A percentile compares a stretch with the other conserved stretches of the same genome.
Evolutionary conservation across 2,329 filamentous ascomycete species (phyloP).

Genomic region (Beauveria sp.): DNA sequence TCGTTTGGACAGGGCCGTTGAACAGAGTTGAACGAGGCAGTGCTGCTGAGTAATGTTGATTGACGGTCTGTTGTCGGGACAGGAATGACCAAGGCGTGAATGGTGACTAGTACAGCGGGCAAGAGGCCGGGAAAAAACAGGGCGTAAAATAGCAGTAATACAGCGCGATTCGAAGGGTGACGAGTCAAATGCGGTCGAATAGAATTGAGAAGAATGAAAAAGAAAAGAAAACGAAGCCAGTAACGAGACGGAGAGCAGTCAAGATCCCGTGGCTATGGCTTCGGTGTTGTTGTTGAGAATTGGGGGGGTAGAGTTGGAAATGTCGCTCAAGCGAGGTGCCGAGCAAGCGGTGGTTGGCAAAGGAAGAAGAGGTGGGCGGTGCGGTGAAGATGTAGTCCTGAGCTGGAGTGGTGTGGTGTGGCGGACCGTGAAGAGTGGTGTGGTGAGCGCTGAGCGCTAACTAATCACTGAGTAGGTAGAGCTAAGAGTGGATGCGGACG

Average conservation of each 20-base stretch:
- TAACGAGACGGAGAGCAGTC: not conserved
- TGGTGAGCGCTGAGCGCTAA: not conserved
- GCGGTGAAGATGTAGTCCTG: conserved; percentile 11
- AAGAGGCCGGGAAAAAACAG: not conserved
- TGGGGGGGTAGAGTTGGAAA: not conserved
- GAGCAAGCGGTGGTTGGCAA: conserved; percentile 10
- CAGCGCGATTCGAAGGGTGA: not conserved
- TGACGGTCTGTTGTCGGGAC: conserved; percentile 2
- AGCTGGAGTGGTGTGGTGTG: not conserved
- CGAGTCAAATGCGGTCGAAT: not conserved
- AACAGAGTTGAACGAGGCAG: not conserved
- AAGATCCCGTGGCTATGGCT: conserved; percentile 6
- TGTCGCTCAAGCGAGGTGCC: conserved; percentile 10
- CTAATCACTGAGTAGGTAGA: no score
- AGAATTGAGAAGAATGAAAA: not conserved
- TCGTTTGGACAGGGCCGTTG: not conserved
- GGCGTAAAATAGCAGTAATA: conserved; percentile 8
- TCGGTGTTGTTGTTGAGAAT: not conserved
- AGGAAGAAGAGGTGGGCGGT: conserved; percentile 8
- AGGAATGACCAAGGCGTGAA: not conserved
- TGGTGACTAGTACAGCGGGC: not conserved
- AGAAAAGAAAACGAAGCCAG: conserved; percentile 6
- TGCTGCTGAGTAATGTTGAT: not conserved
- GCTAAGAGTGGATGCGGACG: no score
- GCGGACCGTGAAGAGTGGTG: not conserved